Conservation (phyloP, 2,329 filamentous ascomycete species). For the Keithomyces neogunnii region DNA sequence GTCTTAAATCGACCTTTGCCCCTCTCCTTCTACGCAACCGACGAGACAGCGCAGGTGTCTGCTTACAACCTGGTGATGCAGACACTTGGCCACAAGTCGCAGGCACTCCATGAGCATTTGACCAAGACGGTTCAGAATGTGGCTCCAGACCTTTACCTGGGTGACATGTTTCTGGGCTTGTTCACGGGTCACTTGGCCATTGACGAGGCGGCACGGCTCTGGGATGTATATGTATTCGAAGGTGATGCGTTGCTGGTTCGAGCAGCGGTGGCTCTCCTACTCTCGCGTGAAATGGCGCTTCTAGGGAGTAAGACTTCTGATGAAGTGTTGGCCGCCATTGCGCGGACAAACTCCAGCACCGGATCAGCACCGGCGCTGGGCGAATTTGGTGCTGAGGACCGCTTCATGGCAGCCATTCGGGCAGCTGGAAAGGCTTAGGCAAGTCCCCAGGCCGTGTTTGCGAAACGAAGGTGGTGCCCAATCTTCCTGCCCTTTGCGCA, state of each 20-base stretch:
- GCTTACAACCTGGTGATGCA: constrained; percentile 62
- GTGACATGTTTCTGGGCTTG: constrained; percentile 52
- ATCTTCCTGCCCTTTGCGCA: neutral
- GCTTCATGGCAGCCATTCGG: constrained; percentile 26
- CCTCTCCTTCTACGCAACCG: constrained; percentile 65
- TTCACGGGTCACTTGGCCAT: constrained; percentile 57
- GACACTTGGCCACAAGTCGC: constrained; percentile 56
- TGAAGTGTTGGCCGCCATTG: constrained; percentile 34
- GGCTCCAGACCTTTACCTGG: constrained; percentile 46
- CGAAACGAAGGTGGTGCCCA: neutral
- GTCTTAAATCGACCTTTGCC: constrained; percentile 68
- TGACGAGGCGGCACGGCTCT: constrained; percentile 64
- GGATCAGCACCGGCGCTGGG: constrained; percentile 27
- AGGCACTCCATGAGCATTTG: constrained; percentile 56
- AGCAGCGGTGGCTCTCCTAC: constrained; percentile 60
- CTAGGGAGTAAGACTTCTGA: constrained; percentile 35
- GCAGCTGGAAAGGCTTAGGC: constrained; percentile 24
- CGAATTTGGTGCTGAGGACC: constrained; percentile 38
- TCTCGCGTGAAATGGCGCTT: constrained; percentile 42
- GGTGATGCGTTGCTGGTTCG: constrained; percentile 65
- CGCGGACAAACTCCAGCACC: constrained; percentile 18
- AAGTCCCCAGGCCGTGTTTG: neutral
- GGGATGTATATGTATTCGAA: constrained; percentile 79
- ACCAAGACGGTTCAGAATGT: constrained; percentile 37
- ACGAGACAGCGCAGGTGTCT: constrained; percentile 58